Base-by-base conservation (phyloP, 1,284 basidiomycete genomes). In the Cutaneotrichosporon sp. region DNA sequence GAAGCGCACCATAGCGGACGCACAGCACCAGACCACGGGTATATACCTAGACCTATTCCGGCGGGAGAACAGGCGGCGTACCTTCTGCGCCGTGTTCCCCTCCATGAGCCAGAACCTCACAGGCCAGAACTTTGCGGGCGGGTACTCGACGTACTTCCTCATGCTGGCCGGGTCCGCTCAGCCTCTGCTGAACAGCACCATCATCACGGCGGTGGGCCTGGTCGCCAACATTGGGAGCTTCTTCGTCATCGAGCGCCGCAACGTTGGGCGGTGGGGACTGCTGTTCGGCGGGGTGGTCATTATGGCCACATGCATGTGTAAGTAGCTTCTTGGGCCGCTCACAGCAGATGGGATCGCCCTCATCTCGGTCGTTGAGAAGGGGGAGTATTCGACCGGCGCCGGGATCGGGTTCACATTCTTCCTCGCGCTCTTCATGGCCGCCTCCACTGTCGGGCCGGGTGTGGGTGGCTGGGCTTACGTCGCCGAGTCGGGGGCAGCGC, bases 11-110 rank as follows among this genome's bases (percentile, higher is more conserved):
- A 33, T 33, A 1, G 33, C 33, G 2, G 33, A 33, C 50, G 27
- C 56, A 0, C 58, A 56, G 5, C 62, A 62, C 1, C 49, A 66
- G 4, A 33, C 33, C 33, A 33, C 33, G 9, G 4, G 33, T 4
- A 59, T 54, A 20, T 72, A 68, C 56, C 9, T 59, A 5, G 69
- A 72, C 25, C 59, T 60, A 38, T 72, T 72, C 65, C 60, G 58
- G 45, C 68, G 65, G 16, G 57, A 63, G 59, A 57, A 68, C 47
- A 60, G 49, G 31, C 59, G 67, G 20, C 51, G 67, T 42, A 68
- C 67, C 49, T 60, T 66, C 54, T 65, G 65, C 49, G 62, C 46
- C 20, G 25, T 16, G 24, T 16, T 49, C 20, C 29, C 46, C 13
- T 27, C 24, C n/a, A 25, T 38, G 20, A 29, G 22, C 1, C 56